Base-by-base conservation (phyloP, 345 rosid species). In the Bretschneidera sinensis region DNA sequence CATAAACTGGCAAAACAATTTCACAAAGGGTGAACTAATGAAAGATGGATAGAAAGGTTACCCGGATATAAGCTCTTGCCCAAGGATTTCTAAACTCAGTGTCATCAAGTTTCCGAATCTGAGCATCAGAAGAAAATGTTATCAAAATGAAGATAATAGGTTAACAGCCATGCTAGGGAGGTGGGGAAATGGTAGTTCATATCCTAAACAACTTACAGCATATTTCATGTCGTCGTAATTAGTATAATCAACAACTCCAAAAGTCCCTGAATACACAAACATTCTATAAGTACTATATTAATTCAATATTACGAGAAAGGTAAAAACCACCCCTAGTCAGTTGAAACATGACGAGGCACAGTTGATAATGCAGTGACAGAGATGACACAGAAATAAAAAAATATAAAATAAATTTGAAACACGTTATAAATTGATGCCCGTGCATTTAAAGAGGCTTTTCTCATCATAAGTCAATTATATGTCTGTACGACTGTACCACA, bases 201-300 rank as follows among this genome's bases (percentile, higher is more conserved):
- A 19, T n/a, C 45, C 20, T 43, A 33, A 61, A 62, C 24, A 63
- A 79, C 92, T 83, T 78, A 92, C 96, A 51, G 96, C 95, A 72
- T 92, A 92, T 69, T 89, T 92, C 98, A 89, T 92, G 82, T 89
- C 98, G 25, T 92, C 96, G 61, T 81, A 71, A 72, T 86, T 92
- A 49, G 95, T 86, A 74, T 89, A 92, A 78, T 92, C 98, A 34
- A 92, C 96, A 73, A 92, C 31, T 57, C 96, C 98, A 82, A 76
- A 92, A 61, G 95, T 89, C 57, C 96, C 95, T 88, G 82, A 69
- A 57, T 25, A 48, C 17, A 49, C 16, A 60, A 20, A 63, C n/a
- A 53, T 21, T 22, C 25, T 51, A 47, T 11, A n/a, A 35, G 39
- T 57, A 23, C 52, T 53, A 35, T 43, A 28, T 19, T 4, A 18